Conservation (phyloP, 2,329 filamentous ascomycete genomes). For the Scytalidium sp. region DNA sequence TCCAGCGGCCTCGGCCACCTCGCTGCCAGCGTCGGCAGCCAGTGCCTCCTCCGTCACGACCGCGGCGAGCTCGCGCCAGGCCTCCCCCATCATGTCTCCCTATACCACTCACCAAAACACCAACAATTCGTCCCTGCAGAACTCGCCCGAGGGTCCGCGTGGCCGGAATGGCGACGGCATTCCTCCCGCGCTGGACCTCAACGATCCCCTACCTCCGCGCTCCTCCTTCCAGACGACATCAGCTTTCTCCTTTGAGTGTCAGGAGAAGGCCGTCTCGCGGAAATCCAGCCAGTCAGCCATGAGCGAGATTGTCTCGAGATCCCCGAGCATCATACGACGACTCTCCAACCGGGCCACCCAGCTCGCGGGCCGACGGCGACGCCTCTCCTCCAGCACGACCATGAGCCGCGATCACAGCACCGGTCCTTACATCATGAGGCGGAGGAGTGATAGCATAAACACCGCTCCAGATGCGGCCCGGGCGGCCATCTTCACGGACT, state of each 20-base stretch:
- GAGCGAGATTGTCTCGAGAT: constrained; percentile 57
- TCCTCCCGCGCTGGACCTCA: constrained; percentile 62
- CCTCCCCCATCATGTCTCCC: constrained; percentile 56
- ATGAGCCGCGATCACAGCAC: constrained; percentile 83
- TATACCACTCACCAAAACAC: constrained; percentile 47
- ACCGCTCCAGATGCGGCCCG: constrained; percentile 53
- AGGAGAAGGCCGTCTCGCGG: constrained; percentile 51
- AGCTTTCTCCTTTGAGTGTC: background rate
- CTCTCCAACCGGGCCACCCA: constrained; percentile 78
- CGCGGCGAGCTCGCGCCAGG: constrained; percentile 50
- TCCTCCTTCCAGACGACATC: constrained; percentile 27
- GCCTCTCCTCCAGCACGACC: constrained; percentile 68
- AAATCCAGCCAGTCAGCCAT: constrained; percentile 62
- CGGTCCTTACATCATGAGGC: constrained; percentile 82
- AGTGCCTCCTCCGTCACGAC: constrained; percentile 52
- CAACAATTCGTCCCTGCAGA: constrained; percentile 61
- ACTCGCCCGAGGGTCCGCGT: constrained; percentile 62
- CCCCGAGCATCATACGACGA: constrained; percentile 72
- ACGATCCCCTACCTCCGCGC: constrained; percentile 50
- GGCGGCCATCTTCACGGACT: constrained; percentile 43
- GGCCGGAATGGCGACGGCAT: constrained; percentile 51
- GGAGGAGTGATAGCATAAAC: constrained; percentile 86
- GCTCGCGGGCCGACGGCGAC: constrained; percentile 65
- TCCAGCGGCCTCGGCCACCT: constrained; percentile 27
- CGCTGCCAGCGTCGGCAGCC: constrained; percentile 49